A percentile compares a stretch with the other conserved stretches of the same genome.
Conservation (phyloP, 805 yeast genomes). For the Lipomyces starkeyi region DNA sequence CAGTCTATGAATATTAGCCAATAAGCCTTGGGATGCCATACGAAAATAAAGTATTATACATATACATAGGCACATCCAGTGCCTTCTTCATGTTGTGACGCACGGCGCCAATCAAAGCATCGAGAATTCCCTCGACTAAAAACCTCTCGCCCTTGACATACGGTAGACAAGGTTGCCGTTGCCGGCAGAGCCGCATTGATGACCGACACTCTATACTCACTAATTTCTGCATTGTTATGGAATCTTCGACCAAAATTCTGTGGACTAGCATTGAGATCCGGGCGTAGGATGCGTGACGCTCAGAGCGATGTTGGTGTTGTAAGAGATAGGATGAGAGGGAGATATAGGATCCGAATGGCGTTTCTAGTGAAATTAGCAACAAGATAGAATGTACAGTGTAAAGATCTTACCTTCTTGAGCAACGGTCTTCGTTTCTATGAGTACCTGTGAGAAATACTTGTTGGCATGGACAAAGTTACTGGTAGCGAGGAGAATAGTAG, state of each 20-base stretch:
- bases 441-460: slow-evolving; percentile 44
- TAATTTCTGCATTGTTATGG: slow-evolving; percentile 19
- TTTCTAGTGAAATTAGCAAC: slow-evolving; percentile 17
- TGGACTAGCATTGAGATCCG: slow-evolving; percentile 44
- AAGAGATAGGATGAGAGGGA: slow-evolving; percentile 44
- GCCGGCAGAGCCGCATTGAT: slow-evolving; percentile 34
- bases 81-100: slow-evolving; percentile 43
- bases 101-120: slow-evolving; percentile 45
- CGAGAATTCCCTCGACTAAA: slow-evolving; percentile 47
- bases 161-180: slow-evolving; percentile 42
- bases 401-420: slow-evolving; percentile 23
- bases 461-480: slow-evolving; percentile 49
- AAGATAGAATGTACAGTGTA: background rate
- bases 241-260: slow-evolving; percentile 45
- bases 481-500: slow-evolving; percentile 39
- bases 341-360: slow-evolving; percentile 44
- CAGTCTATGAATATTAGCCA: slow-evolving; percentile 10
- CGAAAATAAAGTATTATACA: background rate
- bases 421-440: slow-evolving; percentile 40
- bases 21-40: background rate
- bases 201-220: slow-evolving; percentile 18
- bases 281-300: slow-evolving; percentile 42
- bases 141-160: slow-evolving; percentile 40
- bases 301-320: slow-evolving; percentile 42
- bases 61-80: slow-evolving; percentile 44